Base-by-base conservation (phyloP, 495 filamentous ascomycete genomes). In the Podospora didyma region DNA sequence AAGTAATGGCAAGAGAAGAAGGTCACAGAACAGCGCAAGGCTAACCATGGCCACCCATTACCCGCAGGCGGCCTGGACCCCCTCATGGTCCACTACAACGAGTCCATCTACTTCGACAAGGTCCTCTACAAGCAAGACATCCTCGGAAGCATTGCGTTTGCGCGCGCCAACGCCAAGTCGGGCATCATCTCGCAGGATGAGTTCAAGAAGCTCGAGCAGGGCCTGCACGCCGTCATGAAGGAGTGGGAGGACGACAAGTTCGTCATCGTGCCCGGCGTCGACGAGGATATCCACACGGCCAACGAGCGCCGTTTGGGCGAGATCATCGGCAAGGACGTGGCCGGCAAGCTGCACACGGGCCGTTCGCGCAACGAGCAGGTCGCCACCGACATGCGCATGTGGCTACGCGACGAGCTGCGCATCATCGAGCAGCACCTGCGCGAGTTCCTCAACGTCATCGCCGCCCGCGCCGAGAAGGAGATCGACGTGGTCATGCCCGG, bases 351-450 rank as follows among this genome's bases (percentile, higher is more conserved):
- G 57, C 93, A 97, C 78, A 97, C 92, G 2, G 92, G 92, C 34
- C 85, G 94, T 21, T 90, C 86, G 64, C 78, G 94, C 46, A 97
- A 97, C 66, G 94, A 97, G 75, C 94, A 97, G 75, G 82, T 97
- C 56, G 90, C 87, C 23, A 93, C 88, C 21, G 93, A 97, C 64
- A 93, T 96, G 89, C 86, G 92, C 45, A 74, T 96, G 66, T 97
- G 93, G 93, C 75, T 96, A 55, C 79, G 89, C 44, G 87, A 90
- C 60, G 81, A 92, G 75, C 72, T 97, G 49, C 81, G 79, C 58
- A 75, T 80, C 55, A 82, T 97, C 54, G 89, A 92, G 53, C 62
- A n/a, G 5, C 83, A 82, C 47, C 77, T 97, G 20, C 75, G 77
- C 28, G 81, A 86, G 61, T 76, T 97, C 57, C 72, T 97, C 49